Conservation (phyloP, 176 grass and related monocot species). For the Sorghum bicolor region Sorghum_bicolor_NCBIv3 NC_012871.2:2773501-2774000, state of each 20-base stretch:
- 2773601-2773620: constrained; percentile 81
- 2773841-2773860: background rate
- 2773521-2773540: background rate
- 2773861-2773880: background rate
- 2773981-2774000: constrained; percentile 36
- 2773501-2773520: constrained; percentile 25
- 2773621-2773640: constrained; percentile 65
- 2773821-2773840: background rate
- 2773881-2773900: background rate
- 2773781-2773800: constrained; percentile 1
- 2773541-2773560: constrained; percentile 41
- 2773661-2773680: constrained; percentile 85
- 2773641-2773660: constrained; percentile 76
- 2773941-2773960: background rate
- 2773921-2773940: background rate
- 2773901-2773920: background rate
- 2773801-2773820: background rate
- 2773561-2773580: constrained; percentile 80
- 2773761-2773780: constrained; percentile 12
- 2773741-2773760: constrained; percentile 2
- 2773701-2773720: constrained; percentile 76
- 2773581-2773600: constrained; percentile 78
- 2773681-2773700: constrained; percentile 76
- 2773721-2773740: constrained; percentile 27
- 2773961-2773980: background rate